A percentile compares a stretch with the other conserved stretches of the same genome.
phyloP scores from a whole-genome alignment of 345 rosid genomes.

The Brassica carinata region DNA sequence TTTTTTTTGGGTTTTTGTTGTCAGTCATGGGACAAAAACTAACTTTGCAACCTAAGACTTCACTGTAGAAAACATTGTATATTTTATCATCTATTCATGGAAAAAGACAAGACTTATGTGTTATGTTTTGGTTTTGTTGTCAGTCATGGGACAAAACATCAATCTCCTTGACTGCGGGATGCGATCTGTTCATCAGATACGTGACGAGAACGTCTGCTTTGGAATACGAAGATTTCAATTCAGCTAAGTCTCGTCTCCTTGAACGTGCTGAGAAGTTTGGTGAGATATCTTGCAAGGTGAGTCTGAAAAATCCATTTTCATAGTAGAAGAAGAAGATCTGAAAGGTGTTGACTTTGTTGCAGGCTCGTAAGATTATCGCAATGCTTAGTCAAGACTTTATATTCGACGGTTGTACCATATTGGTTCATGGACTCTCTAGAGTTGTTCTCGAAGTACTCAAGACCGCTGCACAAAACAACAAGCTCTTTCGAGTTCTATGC shows the following conservation, averaged over 20 bases:
- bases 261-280: slow-evolving; percentile 99
- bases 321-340: background rate
- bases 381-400: slow-evolving; percentile 96
- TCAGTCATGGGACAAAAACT: too few relatives aligned
- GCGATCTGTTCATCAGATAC: slow-evolving; percentile 85
- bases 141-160: slow-evolving; percentile 86
- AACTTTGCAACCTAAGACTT: too few relatives aligned
- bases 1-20: too few relatives aligned
- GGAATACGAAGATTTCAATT: slow-evolving; percentile 90
- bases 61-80: too few relatives aligned
- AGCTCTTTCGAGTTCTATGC: slow-evolving; percentile 86
- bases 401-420: slow-evolving; percentile 94
- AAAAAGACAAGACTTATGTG: background rate
- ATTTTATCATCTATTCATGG: background rate
- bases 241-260: slow-evolving; percentile 85
- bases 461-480: slow-evolving; percentile 83
- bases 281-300: slow-evolving; percentile 75
- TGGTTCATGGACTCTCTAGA: slow-evolving; percentile 95
- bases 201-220: slow-evolving; percentile 90
- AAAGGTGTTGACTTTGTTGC: slow-evolving; percentile 8
- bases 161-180: slow-evolving; percentile 91
- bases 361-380: slow-evolving; percentile 91
- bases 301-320: background rate
- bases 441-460: slow-evolving; percentile 84
- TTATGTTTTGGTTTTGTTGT: background rate